Conservation (phyloP, 192 early-diverging fungal genomes). For the Phycomyces blakesleeanus region DNA sequence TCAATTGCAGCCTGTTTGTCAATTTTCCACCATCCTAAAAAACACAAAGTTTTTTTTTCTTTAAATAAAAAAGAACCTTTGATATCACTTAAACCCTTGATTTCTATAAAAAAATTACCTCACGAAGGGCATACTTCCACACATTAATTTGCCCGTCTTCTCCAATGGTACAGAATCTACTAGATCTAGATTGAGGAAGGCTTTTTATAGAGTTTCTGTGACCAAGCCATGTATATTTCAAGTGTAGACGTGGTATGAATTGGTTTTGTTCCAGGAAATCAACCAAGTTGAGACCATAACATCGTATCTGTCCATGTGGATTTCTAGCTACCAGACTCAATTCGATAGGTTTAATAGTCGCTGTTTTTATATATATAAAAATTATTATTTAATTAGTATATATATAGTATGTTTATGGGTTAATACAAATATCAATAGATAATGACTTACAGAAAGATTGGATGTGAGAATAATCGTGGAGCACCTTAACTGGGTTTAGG, state of each 20-base stretch:
- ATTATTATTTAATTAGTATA: not conserved
- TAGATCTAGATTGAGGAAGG: slow-evolving; percentile 42
- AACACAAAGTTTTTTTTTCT: too few relatives aligned
- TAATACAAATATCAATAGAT: not conserved
- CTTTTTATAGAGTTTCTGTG: slow-evolving; percentile 48
- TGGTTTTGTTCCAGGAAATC: slow-evolving; percentile 69
- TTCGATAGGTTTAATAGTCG: slow-evolving; percentile 50
- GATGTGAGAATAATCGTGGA: slow-evolving; percentile 32
- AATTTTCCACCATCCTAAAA: slow-evolving; percentile 17
- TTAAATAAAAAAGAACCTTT: not conserved
- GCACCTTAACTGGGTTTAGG: slow-evolving; percentile 35
- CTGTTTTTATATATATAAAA: too few relatives aligned
- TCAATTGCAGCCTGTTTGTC: slow-evolving; percentile 18
- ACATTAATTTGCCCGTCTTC: slow-evolving; percentile 50
- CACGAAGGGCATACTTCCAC: slow-evolving; percentile 47
- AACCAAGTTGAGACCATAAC: slow-evolving; percentile 70
- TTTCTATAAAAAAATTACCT: slow-evolving; percentile 35
- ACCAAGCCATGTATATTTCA: slow-evolving; percentile 66
- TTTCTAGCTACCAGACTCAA: slow-evolving; percentile 57
- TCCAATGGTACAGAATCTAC: slow-evolving; percentile 46
- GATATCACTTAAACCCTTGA: not conserved
- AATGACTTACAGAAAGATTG: slow-evolving; percentile 39
- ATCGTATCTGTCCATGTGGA: slow-evolving; percentile 56
- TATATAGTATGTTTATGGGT: not conserved
- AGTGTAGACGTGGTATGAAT: slow-evolving; percentile 50